phyloP scores from a whole-genome alignment of 352 stramenopile genomes.

The Paralagenidium karlingii region DNA sequence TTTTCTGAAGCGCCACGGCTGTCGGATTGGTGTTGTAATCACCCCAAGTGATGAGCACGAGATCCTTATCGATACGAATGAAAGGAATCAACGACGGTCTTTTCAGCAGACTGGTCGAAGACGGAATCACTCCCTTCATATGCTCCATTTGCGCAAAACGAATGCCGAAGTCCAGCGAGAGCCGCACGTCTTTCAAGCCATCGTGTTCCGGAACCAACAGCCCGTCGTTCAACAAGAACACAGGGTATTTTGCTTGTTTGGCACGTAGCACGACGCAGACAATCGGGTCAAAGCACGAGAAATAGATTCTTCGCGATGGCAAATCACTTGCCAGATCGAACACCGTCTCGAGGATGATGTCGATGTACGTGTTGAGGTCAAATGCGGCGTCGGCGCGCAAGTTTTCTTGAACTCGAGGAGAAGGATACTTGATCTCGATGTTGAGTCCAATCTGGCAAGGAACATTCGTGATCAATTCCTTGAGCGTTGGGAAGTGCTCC shows the following conservation, averaged over 20 bases:
- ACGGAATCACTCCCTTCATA: conserved; percentile 57
- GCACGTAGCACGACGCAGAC: conserved; percentile 48
- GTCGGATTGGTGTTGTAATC: conserved; percentile 70
- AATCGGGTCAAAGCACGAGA: conserved; percentile 69
- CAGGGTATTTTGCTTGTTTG: conserved; percentile 63
- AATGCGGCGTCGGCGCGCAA: conserved; percentile 42
- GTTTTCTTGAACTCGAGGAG: conserved; percentile 18
- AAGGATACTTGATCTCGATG: conserved; percentile 77
- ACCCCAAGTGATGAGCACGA: conserved; percentile 56
- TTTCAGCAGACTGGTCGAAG: conserved; percentile 52
- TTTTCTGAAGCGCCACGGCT: conserved; percentile 58
- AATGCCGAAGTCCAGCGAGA: conserved; percentile 52
- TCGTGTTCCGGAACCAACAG: conserved; percentile 17
- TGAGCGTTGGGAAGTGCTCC: conserved; percentile 53
- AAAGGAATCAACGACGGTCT: conserved; percentile 29
- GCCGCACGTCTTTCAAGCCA: conserved; percentile 23
- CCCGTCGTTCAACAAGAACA: conserved; percentile 64
- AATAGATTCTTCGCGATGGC: conserved; percentile 58
- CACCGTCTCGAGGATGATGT: conserved; percentile 54
- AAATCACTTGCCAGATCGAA: conserved; percentile 49
- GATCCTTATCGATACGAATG: conserved; percentile 20
- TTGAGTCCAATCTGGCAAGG: conserved; percentile 62
- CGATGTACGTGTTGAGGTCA: conserved; percentile 62
- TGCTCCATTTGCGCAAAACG: conserved; percentile 50
- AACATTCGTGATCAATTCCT: conserved; percentile 55